Evolutionary conservation across 1,139 yeast genomes (phyloP).

Genomic region (Diutina siamensis): DNA sequence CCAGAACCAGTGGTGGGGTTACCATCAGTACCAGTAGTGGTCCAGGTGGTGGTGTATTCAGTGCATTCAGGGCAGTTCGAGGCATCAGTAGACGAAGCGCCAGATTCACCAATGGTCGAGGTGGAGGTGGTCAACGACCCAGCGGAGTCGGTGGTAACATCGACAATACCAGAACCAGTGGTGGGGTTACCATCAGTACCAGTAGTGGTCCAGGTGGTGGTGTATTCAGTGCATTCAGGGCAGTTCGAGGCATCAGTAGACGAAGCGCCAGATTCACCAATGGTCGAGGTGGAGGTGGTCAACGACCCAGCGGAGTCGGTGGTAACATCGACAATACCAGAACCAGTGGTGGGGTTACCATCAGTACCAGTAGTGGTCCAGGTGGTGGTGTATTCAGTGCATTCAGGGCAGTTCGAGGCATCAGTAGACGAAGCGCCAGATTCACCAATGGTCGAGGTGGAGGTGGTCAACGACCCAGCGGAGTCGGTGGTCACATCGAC

Average conservation of each 20-base stretch:
- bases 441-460: not conserved
- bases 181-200: not conserved
- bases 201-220: not conserved
- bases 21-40: not conserved
- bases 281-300: not conserved
- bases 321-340: conserved; percentile 1
- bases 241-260: not conserved
- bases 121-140: not conserved
- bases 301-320: not conserved
- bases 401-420: not conserved
- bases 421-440: not conserved
- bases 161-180: not conserved
- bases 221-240: not conserved
- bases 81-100: not conserved
- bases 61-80: not conserved
- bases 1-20: not conserved
- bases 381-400: not conserved
- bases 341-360: not conserved
- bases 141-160: not conserved
- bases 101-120: not conserved
- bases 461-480: not conserved
- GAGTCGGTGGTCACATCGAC: conserved; percentile 1
- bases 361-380: not conserved
- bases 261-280: not conserved
- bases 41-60: not conserved